Percentiles rank a stretch among this genome's conserved stretches.
phyloP scores from a whole-genome alignment of 768 basidiomycete genomes.

The Rhizopogon vesiculosus region DNA sequence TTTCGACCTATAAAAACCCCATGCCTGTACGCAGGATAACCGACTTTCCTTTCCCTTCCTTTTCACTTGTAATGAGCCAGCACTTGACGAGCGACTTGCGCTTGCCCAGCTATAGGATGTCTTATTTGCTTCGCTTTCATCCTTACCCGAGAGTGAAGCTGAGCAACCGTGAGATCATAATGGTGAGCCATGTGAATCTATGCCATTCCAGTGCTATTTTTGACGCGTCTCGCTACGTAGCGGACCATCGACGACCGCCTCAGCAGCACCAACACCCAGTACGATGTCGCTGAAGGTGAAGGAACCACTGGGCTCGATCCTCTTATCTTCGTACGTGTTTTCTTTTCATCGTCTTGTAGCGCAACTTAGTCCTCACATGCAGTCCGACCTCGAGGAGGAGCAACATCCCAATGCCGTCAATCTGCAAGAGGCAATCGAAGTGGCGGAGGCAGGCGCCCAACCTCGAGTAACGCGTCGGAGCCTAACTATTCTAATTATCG shows the following conservation, averaged over 20 bases:
- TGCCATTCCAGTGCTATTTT: background rate
- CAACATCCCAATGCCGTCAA: background rate
- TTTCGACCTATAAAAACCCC: conserved; percentile 1
- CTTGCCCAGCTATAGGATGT: conserved; percentile 23
- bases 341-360: background rate
- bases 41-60: background rate
- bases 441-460: background rate
- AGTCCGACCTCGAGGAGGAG: conserved; percentile 6
- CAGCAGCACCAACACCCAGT: background rate
- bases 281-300: background rate
- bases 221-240: conserved; percentile 1
- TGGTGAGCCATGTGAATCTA: conserved; percentile 11
- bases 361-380: background rate
- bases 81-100: conserved; percentile 11
- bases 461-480: conserved; percentile 10
- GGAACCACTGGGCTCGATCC: background rate
- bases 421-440: conserved; percentile 7
- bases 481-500: conserved; percentile 17
- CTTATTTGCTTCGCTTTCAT: conserved; percentile 23
- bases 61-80: background rate
- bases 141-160: conserved; percentile 22
- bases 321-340: background rate
- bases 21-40: background rate
- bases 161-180: conserved; percentile 19
- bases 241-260: conserved; percentile 6